Conservation (phyloP, 2,329 filamentous ascomycete species). For the Mycocentrospora acerina region DNA sequence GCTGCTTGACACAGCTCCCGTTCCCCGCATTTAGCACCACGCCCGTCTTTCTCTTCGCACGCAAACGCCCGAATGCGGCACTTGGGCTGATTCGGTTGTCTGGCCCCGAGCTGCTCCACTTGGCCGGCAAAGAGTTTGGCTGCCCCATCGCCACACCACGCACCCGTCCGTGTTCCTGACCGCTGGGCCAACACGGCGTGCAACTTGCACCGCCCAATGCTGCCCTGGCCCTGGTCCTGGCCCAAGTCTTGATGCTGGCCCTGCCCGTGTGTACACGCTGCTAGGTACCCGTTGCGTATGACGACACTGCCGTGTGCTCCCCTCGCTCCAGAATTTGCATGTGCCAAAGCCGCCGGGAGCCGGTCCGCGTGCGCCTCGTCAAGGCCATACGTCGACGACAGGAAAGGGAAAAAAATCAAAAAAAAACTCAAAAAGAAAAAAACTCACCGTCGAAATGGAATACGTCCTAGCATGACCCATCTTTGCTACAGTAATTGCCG, state of each 20-base stretch:
- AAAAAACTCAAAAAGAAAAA: slow-evolving; percentile 9
- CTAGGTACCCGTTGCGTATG: slow-evolving; percentile 18
- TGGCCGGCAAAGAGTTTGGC: slow-evolving; percentile 19
- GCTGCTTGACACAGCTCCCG: slow-evolving; percentile 41
- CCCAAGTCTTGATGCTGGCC: too few relatives aligned
- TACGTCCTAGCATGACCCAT: slow-evolving; percentile 39
- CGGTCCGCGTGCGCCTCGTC: slow-evolving; percentile 21
- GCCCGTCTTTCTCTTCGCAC: slow-evolving; percentile 33
- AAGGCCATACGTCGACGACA: slow-evolving; percentile 15
- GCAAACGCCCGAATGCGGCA: slow-evolving; percentile 8
- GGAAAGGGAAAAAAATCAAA: slow-evolving; percentile 19
- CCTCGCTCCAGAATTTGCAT: slow-evolving; percentile 12
- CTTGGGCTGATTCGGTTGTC: slow-evolving; percentile 29
- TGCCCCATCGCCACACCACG: slow-evolving; percentile 2
- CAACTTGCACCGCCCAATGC: slow-evolving; percentile 14
- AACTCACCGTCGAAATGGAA: slow-evolving; percentile 41
- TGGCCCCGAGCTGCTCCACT: slow-evolving; percentile 26
- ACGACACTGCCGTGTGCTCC: slow-evolving; percentile 22
- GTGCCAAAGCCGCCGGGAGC: slow-evolving; percentile 29
- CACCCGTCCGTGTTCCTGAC: slow-evolving; percentile 8
- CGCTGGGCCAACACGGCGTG: slow-evolving; percentile 7
- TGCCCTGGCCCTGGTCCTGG: too few relatives aligned
- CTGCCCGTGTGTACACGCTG: too few relatives aligned
- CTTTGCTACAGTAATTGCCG: slow-evolving; percentile 3
- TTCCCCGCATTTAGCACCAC: slow-evolving; percentile 41